Base-by-base conservation (phyloP, 2,329 filamentous ascomycete species). In the Epichloe typhina region DNA sequence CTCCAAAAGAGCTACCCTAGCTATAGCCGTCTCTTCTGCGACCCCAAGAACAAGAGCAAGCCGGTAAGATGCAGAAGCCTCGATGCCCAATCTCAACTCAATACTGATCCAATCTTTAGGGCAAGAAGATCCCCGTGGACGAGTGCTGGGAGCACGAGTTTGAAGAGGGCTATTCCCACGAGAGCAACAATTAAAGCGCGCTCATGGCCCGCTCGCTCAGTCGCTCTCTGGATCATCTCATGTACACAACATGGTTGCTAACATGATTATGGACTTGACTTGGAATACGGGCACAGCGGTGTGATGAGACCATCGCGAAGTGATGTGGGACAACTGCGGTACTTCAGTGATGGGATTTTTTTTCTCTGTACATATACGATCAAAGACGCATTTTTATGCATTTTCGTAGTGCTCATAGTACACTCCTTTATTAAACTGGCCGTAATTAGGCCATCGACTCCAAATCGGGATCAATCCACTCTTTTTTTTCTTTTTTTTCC, bases 121-220 rank as follows among this genome's bases (percentile, higher is more conserved):
- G 12, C 44, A 5, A 42, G 31, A 17, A 2, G 7, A 37, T 50
- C 13, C 31, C 1, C 4, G 17, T n/a, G 23, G 23, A 50, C 6
- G 31, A 50, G 15, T 50, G 49, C 49, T 50, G 49, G 49, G n/a
- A 31, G 12, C 36, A 50, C 49, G 42, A 50, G 49, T 46, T 35
- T 4, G 12, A 50, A 26, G 3, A 35, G 42, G 3, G 37, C 8
- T 36, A 50, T 26, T 41, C 19, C 26, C n/a, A 37, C 13, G 21
- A 19, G 21, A 33, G 36, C 44, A 36, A 46, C 49, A 41, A 21
- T 21, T 21, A 46, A 41, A 41, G 42, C 42, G 15, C 9, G 8
- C 13, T 9, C 33, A 6, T n/a, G 31, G n/a, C 48, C 33, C 26
- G 26, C 8, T 4, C 8, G 26, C 26, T 31, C 26, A 31, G 26